Percentiles rank a stretch among this genome's conserved stretches.
Conservation (phyloP, 345 rosid species). For the Eucalyptus curtisii region DNA sequence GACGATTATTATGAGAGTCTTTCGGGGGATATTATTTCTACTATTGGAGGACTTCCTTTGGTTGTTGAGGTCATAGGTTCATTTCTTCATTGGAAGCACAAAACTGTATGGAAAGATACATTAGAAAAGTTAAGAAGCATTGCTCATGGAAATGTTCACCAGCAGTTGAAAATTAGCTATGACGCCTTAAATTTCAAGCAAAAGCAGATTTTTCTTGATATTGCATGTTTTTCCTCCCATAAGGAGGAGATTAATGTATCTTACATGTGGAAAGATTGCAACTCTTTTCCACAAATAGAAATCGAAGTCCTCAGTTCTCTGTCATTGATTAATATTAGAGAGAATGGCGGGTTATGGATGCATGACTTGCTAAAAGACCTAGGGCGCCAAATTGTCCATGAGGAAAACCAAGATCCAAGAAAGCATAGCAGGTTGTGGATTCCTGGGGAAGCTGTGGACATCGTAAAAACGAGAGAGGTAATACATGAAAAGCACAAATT, state of each 20-base stretch:
- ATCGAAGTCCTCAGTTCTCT: background rate
- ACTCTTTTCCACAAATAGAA: background rate
- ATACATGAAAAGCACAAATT: background rate
- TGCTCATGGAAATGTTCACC: background rate
- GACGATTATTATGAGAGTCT: too few species aligned
- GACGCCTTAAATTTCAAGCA: background rate
- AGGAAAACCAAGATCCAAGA: background rate
- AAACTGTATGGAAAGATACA: background rate
- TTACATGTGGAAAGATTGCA: background rate
- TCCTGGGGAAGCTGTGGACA: background rate
- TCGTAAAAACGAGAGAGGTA: background rate
- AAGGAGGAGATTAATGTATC: background rate
- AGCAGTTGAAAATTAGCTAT: background rate
- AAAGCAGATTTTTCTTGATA: background rate
- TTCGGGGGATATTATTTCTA: background rate
- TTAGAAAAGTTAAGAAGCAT: background rate
- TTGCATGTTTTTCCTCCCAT: background rate
- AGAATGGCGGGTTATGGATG: background rate
- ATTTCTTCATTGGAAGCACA: background rate
- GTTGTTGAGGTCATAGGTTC: background rate
- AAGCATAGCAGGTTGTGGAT: background rate
- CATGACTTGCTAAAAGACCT: background rate
- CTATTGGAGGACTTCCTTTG: background rate
- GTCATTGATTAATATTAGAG: background rate
- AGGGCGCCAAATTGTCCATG: background rate